Evolutionary conservation across 164 flowering plant species (phyloP).

Genomic region (Vitis labrusca): DNA sequence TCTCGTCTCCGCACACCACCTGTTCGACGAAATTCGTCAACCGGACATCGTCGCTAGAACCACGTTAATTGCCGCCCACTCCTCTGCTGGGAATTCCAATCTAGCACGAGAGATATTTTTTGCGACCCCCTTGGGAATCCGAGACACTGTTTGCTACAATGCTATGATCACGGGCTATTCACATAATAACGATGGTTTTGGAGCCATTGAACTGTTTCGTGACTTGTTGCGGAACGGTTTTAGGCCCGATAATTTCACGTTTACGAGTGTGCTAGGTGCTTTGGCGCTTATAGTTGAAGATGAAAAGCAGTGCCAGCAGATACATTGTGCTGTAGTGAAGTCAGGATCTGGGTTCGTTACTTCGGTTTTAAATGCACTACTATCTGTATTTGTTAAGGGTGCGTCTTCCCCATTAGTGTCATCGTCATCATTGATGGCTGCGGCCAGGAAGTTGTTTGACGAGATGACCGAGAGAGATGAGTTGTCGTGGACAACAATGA

Average conservation of each 20-base stretch:
- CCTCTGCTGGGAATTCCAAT: slow-evolving; percentile 32
- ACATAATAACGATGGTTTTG: slow-evolving; percentile 50
- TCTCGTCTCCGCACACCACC: slow-evolving; percentile 39
- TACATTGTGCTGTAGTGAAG: slow-evolving; percentile 58
- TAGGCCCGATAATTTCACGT: slow-evolving; percentile 56
- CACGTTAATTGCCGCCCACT: slow-evolving; percentile 60
- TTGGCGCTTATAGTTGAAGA: slow-evolving; percentile 39
- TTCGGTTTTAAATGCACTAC: slow-evolving; percentile 64
- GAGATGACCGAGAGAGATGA: slow-evolving; percentile 62
- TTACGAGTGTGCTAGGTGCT: slow-evolving; percentile 49
- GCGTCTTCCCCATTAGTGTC: slow-evolving; percentile 33
- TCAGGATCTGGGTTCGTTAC: slow-evolving; percentile 42
- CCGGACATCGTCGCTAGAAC: slow-evolving; percentile 70
- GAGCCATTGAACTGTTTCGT: slow-evolving; percentile 46
- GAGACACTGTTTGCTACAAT: slow-evolving; percentile 63
- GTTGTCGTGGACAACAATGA: slow-evolving; percentile 73
- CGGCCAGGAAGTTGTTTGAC: slow-evolving; percentile 63
- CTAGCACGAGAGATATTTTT: slow-evolving; percentile 45
- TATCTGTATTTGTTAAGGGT: slow-evolving; percentile 66
- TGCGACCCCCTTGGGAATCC: slow-evolving; percentile 37
- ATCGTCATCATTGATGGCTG: slow-evolving; percentile 25
- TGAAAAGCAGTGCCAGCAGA: slow-evolving; percentile 45
- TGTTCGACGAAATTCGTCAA: slow-evolving; percentile 62
- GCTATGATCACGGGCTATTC: slow-evolving; percentile 70
- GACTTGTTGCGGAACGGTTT: slow-evolving; percentile 45